These are phyloP conservation scores for Suillus clintonianus DNA, from an alignment of 768 basidiomycete species.

Conservation along the genomic window DNA sequence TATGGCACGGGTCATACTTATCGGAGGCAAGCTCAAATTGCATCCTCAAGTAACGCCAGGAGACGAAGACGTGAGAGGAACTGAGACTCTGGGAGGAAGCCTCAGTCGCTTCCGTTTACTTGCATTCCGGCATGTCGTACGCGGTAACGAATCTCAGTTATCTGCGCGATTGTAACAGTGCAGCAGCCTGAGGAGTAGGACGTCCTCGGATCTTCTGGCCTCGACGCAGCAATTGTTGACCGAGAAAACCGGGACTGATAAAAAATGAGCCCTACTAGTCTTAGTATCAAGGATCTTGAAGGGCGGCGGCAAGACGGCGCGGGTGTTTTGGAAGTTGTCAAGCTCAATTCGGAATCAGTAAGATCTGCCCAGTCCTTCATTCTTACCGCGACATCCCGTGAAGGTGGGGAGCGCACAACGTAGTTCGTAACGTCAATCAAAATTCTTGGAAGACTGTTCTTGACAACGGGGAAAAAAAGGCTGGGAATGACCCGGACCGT, in stretches of 20 bases:
- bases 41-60: background rate
- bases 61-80: background rate
- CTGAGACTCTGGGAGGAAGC: background rate
- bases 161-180: background rate
- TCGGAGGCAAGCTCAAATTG: background rate
- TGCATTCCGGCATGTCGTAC: constrained; percentile 1
- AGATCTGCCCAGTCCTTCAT: background rate
- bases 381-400: background rate
- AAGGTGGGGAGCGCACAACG: background rate
- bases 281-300: background rate
- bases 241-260: background rate
- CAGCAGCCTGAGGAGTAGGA: background rate
- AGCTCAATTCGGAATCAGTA: background rate
- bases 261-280: background rate
- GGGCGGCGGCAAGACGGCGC: background rate
- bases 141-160: background rate
- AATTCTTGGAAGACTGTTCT: background rate
- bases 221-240: background rate
- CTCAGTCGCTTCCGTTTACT: background rate
- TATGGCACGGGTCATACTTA: background rate
- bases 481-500: background rate
- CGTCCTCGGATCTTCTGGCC: background rate
- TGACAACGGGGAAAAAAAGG: background rate
- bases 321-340: background rate
- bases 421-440: constrained; percentile 1